Evolutionary conservation across 352 stramenopile genomes (phyloP), one percentile per base, ranked within the genome.

Genomic region (Phytophthora lateralis): DNA sequence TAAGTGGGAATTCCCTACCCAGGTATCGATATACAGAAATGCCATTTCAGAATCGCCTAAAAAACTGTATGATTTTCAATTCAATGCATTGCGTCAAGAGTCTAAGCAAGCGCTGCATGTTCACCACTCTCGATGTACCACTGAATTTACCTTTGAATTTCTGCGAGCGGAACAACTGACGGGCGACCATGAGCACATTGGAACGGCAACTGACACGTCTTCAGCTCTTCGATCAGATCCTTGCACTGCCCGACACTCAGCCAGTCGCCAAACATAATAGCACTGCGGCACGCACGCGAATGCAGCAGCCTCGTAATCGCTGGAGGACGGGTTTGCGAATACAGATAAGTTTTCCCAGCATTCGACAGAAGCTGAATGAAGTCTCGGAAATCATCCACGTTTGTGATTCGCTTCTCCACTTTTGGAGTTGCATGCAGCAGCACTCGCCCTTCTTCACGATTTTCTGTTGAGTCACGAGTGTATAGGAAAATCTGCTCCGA

Each of bases 211-310:
- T 92, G 71, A 55, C 90, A 97, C 7, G 65, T 67, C 15, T 86
- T 77, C 0, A 98, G 71, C 18, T 80, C 69, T 15, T 82, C 49
- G 8, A 98, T 76, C 21, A 98, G 69, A 0, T 87, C 58, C 18
- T 75, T 55, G 43, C 89, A 97, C 63, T 95, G 74, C 12, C 69
- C 69, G 30, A 85, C 29, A 46, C 80, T 83, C 24, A 98, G 53
- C 29, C 70, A 70, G 53, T 98, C 92, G 14, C 92, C 92, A 80
- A 98, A 98, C 92, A 97, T 98, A 42, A 97, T 96, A 3, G 90
- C 90, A 55, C 92, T 96, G 9, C 92, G 80, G 38, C 92, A 98
- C 9, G 90, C 92, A 38, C 92, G 76, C 10, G 89, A 97, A 51
- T 96, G 84, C 0, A 98, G 55, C 6, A 96, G 73, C 21, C 85